phyloP scores from a whole-genome alignment of 2,329 filamentous ascomycete genomes.

The Exserohilum rostratum region DNA sequence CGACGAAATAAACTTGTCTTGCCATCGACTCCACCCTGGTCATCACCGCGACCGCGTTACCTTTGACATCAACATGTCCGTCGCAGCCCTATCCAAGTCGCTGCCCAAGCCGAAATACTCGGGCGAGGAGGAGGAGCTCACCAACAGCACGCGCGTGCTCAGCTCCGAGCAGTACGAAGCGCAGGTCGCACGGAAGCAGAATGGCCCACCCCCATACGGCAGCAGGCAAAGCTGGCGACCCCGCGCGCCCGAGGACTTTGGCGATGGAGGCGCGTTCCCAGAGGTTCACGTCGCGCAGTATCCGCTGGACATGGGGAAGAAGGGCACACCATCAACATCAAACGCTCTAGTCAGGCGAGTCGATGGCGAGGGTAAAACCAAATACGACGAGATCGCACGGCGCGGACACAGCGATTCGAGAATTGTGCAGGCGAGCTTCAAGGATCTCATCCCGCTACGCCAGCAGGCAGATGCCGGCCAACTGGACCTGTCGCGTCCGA shows the following conservation, averaged over 20 bases:
- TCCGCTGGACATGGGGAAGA: constrained; percentile 91
- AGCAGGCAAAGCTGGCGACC: constrained; percentile 90
- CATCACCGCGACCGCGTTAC: neutral
- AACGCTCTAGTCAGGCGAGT: constrained; percentile 94
- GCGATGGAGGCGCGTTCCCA: constrained; percentile 94
- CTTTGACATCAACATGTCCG: constrained; percentile 37
- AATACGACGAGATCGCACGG: constrained; percentile 92
- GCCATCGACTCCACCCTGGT: constrained; percentile 1
- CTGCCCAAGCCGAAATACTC: constrained; percentile 91
- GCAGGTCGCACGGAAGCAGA: constrained; percentile 73
- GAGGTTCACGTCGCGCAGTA: constrained; percentile 95
- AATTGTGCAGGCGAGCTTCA: constrained; percentile 94
- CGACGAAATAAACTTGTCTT: constrained; percentile 17
- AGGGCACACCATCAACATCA: constrained; percentile 63
- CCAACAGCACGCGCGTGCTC: constrained; percentile 82
- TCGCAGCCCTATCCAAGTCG: constrained; percentile 73
- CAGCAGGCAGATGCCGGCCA: constrained; percentile 93
- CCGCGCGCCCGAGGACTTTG: constrained; percentile 86
- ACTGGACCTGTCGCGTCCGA: constrained; percentile 83
- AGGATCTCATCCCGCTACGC: constrained; percentile 91
- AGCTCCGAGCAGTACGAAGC: constrained; percentile 81
- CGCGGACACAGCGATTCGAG: constrained; percentile 84
- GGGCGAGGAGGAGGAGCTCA: constrained; percentile 83
- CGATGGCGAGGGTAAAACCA: constrained; percentile 88
- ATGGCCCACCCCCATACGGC: constrained; percentile 85